These are phyloP conservation scores for Hyphopichia pseudoburtonii DNA, from an alignment of 1,139 yeast species.

Conservation along the genomic window DNA sequence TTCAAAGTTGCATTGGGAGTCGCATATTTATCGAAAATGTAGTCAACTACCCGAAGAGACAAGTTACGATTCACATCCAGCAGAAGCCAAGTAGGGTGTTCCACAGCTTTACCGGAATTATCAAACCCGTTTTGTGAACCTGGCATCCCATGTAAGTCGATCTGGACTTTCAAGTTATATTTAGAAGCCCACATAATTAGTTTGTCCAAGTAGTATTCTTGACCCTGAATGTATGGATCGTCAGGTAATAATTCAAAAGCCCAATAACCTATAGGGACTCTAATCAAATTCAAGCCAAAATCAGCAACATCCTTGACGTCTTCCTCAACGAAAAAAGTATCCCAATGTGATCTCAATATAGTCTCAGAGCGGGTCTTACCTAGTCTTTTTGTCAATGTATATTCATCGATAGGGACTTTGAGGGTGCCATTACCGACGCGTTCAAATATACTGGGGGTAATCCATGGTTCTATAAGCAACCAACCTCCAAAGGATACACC, in stretches of 20 bases:
- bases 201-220: constrained; percentile 21
- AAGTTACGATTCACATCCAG: constrained; percentile 14
- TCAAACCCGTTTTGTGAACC: constrained; percentile 32
- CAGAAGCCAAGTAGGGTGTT: constrained; percentile 13
- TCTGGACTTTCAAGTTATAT: constrained; percentile 18
- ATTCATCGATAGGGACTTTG: constrained; percentile 22
- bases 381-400: constrained; percentile 13
- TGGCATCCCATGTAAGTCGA: constrained; percentile 29
- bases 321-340: constrained; percentile 17
- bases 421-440: constrained; percentile 9
- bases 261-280: constrained; percentile 30
- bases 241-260: constrained; percentile 18
- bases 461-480: constrained; percentile 20
- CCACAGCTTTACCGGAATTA: constrained; percentile 21
- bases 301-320: constrained; percentile 19
- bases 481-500: constrained; percentile 5
- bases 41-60: constrained; percentile 16
- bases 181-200: constrained; percentile 23
- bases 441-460: constrained; percentile 23
- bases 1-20: neutral
- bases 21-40: constrained; percentile 22
- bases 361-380: constrained; percentile 12
- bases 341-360: constrained; percentile 20
- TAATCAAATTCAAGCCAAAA: constrained; percentile 21
- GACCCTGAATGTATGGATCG: constrained; percentile 26